Percentiles rank a stretch among this genome's conserved stretches.
Evolutionary conservation across 345 rosid species (phyloP).

Genomic region (Schrenkiella parvula): DNA sequence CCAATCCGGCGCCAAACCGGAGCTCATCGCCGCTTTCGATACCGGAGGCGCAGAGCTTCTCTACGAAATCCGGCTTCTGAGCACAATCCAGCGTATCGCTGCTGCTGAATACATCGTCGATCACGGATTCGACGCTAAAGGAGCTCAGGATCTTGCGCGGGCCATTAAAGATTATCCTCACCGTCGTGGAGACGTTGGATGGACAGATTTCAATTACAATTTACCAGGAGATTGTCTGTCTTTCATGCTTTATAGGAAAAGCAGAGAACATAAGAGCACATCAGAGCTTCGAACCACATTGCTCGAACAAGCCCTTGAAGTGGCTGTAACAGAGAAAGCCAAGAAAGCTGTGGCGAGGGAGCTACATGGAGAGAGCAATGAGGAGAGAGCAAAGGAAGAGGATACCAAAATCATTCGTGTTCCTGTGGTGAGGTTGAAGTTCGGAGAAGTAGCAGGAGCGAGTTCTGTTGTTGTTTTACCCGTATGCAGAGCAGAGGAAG

Average conservation of each 20-base stretch:
- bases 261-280: constrained; percentile 54
- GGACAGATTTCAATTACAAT: constrained; percentile 54
- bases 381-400: constrained; percentile 27
- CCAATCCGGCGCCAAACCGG: constrained; percentile 53
- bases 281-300: constrained; percentile 46
- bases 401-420: constrained; percentile 40
- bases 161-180: constrained; percentile 84
- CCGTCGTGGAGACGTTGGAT: constrained; percentile 54
- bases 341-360: constrained; percentile 42
- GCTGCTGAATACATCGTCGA: constrained; percentile 50
- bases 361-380: constrained; percentile 37
- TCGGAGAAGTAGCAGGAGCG: constrained; percentile 88
- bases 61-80: constrained; percentile 74
- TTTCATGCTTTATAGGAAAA: constrained; percentile 69
- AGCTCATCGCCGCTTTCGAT: constrained; percentile 55
- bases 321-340: constrained; percentile 64
- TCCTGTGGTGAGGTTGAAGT: constrained; percentile 66
- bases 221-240: constrained; percentile 79
- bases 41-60: constrained; percentile 69
- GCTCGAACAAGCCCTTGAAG: constrained; percentile 56
- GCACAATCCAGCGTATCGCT: constrained; percentile 52
- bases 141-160: constrained; percentile 72
- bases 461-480: constrained; percentile 65
- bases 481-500: constrained; percentile 58
- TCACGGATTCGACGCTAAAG: constrained; percentile 40